Evolutionary conservation across 768 basidiomycete genomes (phyloP).

Genomic region (Cystoderma amianthinum): DNA sequence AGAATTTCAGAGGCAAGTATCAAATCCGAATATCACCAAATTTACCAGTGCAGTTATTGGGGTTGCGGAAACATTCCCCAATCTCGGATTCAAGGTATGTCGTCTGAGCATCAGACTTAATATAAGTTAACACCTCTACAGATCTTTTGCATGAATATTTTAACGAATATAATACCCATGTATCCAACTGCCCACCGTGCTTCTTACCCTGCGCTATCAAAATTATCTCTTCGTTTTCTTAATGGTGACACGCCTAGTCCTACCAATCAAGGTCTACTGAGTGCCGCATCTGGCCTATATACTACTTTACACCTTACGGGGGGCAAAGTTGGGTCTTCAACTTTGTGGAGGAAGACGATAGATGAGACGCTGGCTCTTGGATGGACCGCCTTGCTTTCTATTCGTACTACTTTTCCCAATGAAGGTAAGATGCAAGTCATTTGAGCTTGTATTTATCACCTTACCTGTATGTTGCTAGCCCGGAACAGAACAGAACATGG

Average conservation of each 20-base stretch:
- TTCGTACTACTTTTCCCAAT: constrained; percentile 54
- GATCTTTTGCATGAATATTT: constrained; percentile 40
- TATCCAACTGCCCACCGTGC: constrained; percentile 66
- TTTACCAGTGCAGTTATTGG: constrained; percentile 52
- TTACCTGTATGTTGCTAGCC: too few species aligned
- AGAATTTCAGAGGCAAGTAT: constrained; percentile 80
- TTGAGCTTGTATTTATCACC: too few species aligned
- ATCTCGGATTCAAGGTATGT: constrained; percentile 50
- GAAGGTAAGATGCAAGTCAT: constrained; percentile 32
- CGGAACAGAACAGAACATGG: constrained; percentile 1
- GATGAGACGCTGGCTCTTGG: constrained; percentile 63
- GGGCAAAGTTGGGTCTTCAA: constrained; percentile 71
- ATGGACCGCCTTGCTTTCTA: constrained; percentile 50
- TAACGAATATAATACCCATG: constrained; percentile 48
- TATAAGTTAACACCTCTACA: constrained; percentile 8
- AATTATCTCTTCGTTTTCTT: constrained; percentile 48
- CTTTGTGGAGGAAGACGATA: constrained; percentile 68
- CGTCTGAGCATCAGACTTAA: neutral
- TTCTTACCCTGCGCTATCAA: constrained; percentile 42
- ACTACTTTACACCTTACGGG: constrained; percentile 62
- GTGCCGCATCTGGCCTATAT: constrained; percentile 52
- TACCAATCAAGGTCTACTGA: constrained; percentile 28
- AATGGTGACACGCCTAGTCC: constrained; percentile 43
- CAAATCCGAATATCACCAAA: constrained; percentile 66
- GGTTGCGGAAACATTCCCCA: constrained; percentile 43